phyloP scores from a whole-genome alignment of 2,329 filamentous ascomycete genomes.

The Xylaria sp. region DNA sequence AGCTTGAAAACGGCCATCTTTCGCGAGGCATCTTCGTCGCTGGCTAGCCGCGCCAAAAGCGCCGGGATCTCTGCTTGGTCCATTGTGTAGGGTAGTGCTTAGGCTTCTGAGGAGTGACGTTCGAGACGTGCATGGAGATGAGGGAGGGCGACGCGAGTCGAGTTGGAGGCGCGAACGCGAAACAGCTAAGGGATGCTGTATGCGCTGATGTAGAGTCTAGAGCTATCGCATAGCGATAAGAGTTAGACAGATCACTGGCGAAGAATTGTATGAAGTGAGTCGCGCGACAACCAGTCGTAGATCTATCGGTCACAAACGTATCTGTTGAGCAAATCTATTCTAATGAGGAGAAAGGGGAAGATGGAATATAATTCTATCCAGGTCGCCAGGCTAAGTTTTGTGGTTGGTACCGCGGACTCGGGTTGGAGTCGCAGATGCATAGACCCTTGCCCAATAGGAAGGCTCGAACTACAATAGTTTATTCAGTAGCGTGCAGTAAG shows the following conservation, averaged over 20 bases:
- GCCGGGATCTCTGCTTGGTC: conserved; percentile 75
- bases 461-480: not conserved
- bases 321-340: not conserved
- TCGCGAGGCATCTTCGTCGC: conserved; percentile 86
- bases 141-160: not conserved
- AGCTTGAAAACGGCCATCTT: conserved; percentile 99
- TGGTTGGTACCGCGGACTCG: not conserved
- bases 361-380: not conserved
- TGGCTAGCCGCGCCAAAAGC: conserved; percentile 71
- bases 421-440: not conserved
- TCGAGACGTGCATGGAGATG: not conserved
- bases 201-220: conserved; percentile 16
- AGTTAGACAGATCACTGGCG: not conserved
- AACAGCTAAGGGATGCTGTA: conserved; percentile 21
- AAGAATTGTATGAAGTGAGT: not conserved
- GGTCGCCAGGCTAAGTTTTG: not conserved
- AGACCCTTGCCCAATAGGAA: conserved; percentile 17
- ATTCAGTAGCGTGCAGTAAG: not conserved
- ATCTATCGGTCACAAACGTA: not conserved
- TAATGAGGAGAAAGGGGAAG: not conserved
- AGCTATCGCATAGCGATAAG: conserved; percentile 29
- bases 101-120: not conserved
- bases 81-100: conserved; percentile 54
- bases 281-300: not conserved
- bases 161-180: conserved; percentile 1